Evolutionary conservation across 306 rosid species (phyloP).

Genomic region (Corylus avellana): DNA sequence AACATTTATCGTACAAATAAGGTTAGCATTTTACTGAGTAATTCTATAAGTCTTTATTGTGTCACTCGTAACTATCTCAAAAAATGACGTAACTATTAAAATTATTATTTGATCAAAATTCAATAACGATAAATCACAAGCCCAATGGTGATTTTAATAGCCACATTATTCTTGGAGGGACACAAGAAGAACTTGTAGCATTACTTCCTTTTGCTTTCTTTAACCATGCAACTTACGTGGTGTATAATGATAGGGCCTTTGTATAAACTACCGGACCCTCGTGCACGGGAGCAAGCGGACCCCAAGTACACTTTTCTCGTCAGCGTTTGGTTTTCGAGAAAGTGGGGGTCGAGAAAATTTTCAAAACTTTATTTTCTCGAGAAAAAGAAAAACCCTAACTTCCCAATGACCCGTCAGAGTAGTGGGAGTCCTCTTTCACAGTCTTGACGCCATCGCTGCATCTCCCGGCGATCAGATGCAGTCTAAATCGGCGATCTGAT

Average conservation of each 20-base stretch:
- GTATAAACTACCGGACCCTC: neutral
- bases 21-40: too few relatives aligned
- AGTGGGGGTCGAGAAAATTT: conserved; percentile 20
- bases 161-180: too few relatives aligned
- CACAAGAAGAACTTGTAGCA: too few relatives aligned
- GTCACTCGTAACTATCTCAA: too few relatives aligned
- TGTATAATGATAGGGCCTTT: neutral
- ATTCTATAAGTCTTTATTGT: too few relatives aligned
- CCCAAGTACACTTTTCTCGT: conserved; percentile 19
- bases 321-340: conserved; percentile 43
- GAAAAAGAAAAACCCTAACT: conserved; percentile 30
- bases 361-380: conserved; percentile 22
- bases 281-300: neutral
- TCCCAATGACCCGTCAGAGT: conserved; percentile 5
- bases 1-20: too few relatives aligned
- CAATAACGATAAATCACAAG: too few relatives aligned
- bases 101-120: too few relatives aligned
- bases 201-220: neutral
- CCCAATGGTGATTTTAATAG: too few relatives aligned
- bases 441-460: conserved; percentile 15
- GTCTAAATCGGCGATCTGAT: conserved; percentile 27
- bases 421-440: conserved; percentile 6
- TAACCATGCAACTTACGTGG: neutral
- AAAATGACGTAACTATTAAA: too few relatives aligned
- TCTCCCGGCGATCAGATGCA: conserved; percentile 7